Evolutionary conservation across 179 eudicot species (phyloP), one percentile per base, ranked within the genome.

Genomic region (Nepenthes alata): DNA sequence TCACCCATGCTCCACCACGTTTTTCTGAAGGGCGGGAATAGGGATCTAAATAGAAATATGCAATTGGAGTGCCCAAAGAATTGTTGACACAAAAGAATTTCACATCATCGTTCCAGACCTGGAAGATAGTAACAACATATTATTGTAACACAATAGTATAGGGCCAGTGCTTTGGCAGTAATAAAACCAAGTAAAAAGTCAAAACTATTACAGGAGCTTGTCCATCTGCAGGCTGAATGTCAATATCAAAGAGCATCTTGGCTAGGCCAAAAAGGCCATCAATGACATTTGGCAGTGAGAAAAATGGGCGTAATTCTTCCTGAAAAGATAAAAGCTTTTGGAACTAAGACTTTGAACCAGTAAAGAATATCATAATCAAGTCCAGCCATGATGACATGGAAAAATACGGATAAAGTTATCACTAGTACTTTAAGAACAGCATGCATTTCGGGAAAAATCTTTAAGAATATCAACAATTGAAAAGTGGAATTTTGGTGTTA

Each of bases 191-290:
- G 55, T 15, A 49, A 37, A 25, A 16, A 25, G 11, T 44, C 38
- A 16, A 41, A 64, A 56, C n/a, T 44, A 51, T 70, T 75, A 75
- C 79, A 60, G 79, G 72, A 71, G 79, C 70, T 67, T 67, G 55
- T 53, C 75, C 79, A 71, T 75, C 79, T 47, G 79, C 79, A 49
- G 75, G 49, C 11, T 67, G 62, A 60, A 75, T 68, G 49, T 75
- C 65, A 60, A 71, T 67, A 56, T 65, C 73, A 60, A 75, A 71
- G 67, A 75, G 73, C 67, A 7, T 67, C 60, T 67, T 75, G 15
- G 70, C 54, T 16, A 75, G 69, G 55, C 63, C 60, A 58, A 75
- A 75, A 71, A 75, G 75, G 60, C 75, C 73, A 47, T 75, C 70
- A 16, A 61, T 75, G 5, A 76, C 76, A 3, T 55, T 58, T 15